A percentile compares a stretch with the other conserved stretches of the same genome.
Conservation (phyloP, 2,329 filamentous ascomycete species). For the Diaporthe sp. region DNA sequence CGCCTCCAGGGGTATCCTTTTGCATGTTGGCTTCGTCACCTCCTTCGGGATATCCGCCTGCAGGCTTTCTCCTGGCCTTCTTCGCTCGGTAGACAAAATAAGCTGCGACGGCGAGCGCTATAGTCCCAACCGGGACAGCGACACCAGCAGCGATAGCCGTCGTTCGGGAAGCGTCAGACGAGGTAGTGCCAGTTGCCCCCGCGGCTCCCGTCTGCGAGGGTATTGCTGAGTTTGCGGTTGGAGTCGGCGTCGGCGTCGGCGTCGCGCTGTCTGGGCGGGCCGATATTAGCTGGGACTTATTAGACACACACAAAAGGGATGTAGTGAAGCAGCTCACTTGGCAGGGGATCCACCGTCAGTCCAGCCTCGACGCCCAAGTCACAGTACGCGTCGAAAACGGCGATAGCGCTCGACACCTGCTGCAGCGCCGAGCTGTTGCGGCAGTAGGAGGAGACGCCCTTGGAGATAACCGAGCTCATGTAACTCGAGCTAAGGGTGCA, state of each 20-base stretch:
- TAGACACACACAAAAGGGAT: too few relatives aligned
- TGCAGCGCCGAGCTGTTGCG: neutral
- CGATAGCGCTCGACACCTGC: slow-evolving; percentile 9
- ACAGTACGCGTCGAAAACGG: slow-evolving; percentile 1
- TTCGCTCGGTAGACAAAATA: neutral
- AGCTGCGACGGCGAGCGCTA: neutral
- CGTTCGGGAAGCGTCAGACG: neutral
- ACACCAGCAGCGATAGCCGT: slow-evolving; percentile 4
- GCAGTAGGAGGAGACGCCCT: slow-evolving; percentile 1
- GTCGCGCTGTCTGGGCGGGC: neutral
- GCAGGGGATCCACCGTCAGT: neutral
- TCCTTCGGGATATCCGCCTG: neutral
- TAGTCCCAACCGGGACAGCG: neutral
- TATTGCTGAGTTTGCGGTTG: neutral
- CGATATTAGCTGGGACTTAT: neutral
- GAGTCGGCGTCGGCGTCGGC: neutral
- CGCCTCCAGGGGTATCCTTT: neutral
- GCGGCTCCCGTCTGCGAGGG: neutral
- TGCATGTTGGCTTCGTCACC: neutral
- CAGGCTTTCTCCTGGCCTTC: too few relatives aligned
- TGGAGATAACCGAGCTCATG: slow-evolving; percentile 14
- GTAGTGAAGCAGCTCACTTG: neutral
- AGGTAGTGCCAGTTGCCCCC: neutral
- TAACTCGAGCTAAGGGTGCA: slow-evolving; percentile 7
- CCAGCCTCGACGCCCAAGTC: slow-evolving; percentile 1